Conservation (phyloP, 2,329 filamentous ascomycete species). For the Pseudogymnoascus sp. region DNA sequence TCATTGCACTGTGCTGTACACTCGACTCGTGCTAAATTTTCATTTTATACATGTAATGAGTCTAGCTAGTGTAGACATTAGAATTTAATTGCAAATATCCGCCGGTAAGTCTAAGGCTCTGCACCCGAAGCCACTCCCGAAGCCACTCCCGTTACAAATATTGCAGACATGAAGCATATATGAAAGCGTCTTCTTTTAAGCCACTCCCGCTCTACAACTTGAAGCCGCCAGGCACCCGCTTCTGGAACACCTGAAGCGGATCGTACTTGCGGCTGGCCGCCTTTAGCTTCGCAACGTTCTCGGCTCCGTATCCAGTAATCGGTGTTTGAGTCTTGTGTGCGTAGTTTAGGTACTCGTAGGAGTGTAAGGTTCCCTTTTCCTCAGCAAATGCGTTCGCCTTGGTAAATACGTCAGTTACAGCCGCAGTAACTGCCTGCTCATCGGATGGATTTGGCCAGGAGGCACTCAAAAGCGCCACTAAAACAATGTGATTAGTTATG, state of each 20-base stretch:
- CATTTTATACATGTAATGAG: neutral
- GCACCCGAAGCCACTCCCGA: neutral
- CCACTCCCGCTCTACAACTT: slow-evolving; percentile 12
- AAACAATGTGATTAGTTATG: neutral
- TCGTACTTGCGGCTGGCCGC: slow-evolving; percentile 30
- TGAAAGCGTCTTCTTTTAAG: neutral
- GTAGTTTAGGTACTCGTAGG: slow-evolving; percentile 38
- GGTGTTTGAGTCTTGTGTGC: slow-evolving; percentile 35
- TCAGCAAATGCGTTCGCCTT: neutral
- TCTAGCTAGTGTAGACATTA: neutral
- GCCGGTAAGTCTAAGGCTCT: neutral
- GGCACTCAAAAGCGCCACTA: slow-evolving; percentile 7
- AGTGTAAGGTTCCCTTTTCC: slow-evolving; percentile 5
- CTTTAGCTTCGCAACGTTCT: slow-evolving; percentile 31
- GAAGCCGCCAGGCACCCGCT: slow-evolving; percentile 12
- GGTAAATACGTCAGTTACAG: neutral
- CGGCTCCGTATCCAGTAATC: slow-evolving; percentile 34
- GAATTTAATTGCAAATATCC: neutral
- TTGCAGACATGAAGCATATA: neutral
- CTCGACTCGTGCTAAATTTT: neutral
- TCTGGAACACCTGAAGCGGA: slow-evolving; percentile 31
- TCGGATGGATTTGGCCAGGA: slow-evolving; percentile 5
- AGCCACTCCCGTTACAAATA: neutral
- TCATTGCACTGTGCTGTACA: neutral
- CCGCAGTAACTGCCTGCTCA: neutral